Conservation (phyloP, 108 stramenopile species). For the Fragilaria crotonensis region DNA sequence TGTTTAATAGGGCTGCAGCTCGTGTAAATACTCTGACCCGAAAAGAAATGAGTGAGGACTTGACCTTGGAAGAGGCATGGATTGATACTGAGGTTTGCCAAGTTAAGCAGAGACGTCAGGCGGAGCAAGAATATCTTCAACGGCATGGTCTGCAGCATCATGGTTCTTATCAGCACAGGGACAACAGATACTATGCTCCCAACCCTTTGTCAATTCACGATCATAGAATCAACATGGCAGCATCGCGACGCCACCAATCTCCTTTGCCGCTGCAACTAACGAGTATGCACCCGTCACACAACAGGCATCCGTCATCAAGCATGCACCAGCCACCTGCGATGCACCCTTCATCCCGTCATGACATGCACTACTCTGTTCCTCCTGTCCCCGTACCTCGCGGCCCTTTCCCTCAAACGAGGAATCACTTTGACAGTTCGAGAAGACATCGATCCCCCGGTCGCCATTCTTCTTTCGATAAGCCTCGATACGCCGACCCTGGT, state of each 20-base stretch:
- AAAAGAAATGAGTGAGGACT: slow-evolving; percentile 38
- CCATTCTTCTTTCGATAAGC: neutral
- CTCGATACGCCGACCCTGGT: neutral
- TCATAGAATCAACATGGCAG: neutral
- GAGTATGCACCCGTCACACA: neutral
- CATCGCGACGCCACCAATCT: neutral
- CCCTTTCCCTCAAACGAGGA: neutral
- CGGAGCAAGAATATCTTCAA: slow-evolving; percentile 7
- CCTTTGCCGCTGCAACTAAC: neutral
- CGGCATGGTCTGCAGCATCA: slow-evolving; percentile 4
- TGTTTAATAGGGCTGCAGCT: slow-evolving; percentile 11
- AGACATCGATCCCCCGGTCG: neutral
- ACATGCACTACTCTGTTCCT: neutral
- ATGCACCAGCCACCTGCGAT: neutral
- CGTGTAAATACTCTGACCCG: slow-evolving; percentile 13
- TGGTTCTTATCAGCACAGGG: neutral
- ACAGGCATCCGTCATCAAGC: neutral
- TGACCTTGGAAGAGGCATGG: slow-evolving; percentile 46
- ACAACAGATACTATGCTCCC: neutral
- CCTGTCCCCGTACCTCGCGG: neutral
- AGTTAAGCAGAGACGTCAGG: slow-evolving; percentile 15
- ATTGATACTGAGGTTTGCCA: slow-evolving; percentile 43
- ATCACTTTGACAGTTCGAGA: neutral
- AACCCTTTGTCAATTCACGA: neutral
- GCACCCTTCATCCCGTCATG: neutral